Base-by-base conservation (phyloP, 306 rosid species). In the Mucuna pruriens region DNA sequence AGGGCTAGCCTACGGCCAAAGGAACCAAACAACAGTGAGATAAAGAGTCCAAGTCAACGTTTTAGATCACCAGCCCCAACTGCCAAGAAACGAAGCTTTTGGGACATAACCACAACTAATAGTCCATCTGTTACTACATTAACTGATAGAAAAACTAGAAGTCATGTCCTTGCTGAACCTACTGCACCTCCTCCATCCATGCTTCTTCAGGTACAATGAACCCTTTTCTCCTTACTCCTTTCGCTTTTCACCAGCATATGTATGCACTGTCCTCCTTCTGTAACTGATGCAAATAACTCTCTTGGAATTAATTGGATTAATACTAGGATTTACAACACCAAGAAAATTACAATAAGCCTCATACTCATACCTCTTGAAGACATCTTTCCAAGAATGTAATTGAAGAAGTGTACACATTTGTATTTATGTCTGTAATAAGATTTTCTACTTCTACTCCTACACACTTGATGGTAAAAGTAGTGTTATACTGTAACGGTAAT, bases 131-230 rank as follows among this genome's bases (percentile, higher is more conserved):
- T 88, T 72, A 79, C 91, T 20, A 91, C 97, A 11, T 81, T 84
- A 29, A 91, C 91, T 82, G 99, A 91, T 78, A 87, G 99, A 81
- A 95, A 93, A 85, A 95, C 96, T 9, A 89, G 97, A 87, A 91
- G 97, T 82, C 97, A 95, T 84, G 88, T 91, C 34, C 81, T 86
- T 64, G 40, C 88, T 77, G 97, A 95, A 87, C 90, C 89, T 73
- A 51, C 90, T 19, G 86, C 85, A 46, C 88, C 87, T 57, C 92
- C 84, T 80, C 97, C 94, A 49, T 95, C 99, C 33, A 85, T 93
- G 99, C 99, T 95, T 87, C 99, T 94, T 60, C 99, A 95, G 99
- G 99, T 95, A 86, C 19, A 44, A 9, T 71, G 79, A 66, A 66
- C 52, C 40, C 48, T 69, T 82, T 60, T 19, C 45, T 65, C 6